phyloP scores from a whole-genome alignment of 225 moss, liverwort and hornwort genomes.

The Antitrichia curtipendula region DNA sequence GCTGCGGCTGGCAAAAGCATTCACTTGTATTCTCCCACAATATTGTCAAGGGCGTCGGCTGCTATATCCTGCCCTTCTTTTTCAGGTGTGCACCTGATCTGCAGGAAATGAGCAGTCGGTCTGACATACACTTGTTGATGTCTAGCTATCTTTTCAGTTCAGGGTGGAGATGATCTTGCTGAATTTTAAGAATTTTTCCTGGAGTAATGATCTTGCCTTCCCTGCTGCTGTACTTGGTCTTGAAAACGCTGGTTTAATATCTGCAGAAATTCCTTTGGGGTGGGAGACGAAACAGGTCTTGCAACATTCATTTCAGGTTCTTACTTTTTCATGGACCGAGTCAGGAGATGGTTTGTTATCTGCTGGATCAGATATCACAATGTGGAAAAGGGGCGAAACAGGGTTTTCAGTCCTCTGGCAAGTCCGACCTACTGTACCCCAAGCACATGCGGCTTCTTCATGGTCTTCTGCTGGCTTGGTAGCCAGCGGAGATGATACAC shows the following conservation, averaged over 20 bases:
- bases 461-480: constrained; percentile 69
- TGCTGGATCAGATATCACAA: constrained; percentile 61
- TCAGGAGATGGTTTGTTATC: constrained; percentile 88
- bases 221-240: not conserved
- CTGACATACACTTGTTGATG: not conserved
- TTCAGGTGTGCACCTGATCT: constrained; percentile 33
- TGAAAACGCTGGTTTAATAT: not conserved
- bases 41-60: constrained; percentile 7
- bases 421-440: constrained; percentile 48
- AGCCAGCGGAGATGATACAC: constrained; percentile 51
- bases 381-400: constrained; percentile 59
- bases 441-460: constrained; percentile 64
- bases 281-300: constrained; percentile 72
- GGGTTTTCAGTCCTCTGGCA: constrained; percentile 66
- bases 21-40: constrained; percentile 54
- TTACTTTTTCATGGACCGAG: constrained; percentile 79
- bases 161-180: not conserved
- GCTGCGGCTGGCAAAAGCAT: constrained; percentile 51
- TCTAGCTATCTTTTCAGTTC: not conserved
- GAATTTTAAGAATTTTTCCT: not conserved
- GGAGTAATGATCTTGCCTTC: not conserved
- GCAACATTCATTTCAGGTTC: constrained; percentile 54
- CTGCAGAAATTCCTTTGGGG: constrained; percentile 74
- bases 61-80: not conserved
- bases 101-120: not conserved